Conservation (phyloP, 2,329 filamentous ascomycete genomes). For the Sporothrix variecibatus region DNA sequence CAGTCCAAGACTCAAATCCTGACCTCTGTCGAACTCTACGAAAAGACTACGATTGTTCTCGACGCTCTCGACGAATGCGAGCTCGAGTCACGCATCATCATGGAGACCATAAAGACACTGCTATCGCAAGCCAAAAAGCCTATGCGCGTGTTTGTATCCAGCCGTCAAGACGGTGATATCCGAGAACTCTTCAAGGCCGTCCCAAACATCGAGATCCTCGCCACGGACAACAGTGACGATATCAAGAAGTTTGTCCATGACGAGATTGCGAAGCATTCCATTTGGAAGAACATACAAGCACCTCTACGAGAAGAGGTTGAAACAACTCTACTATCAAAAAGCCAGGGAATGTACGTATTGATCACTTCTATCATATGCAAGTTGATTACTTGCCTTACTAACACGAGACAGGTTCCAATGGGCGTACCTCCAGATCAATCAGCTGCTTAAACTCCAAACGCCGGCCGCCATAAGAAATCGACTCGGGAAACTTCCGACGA, state of each 20-base stretch:
- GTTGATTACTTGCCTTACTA: not conserved
- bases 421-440: conserved; percentile 37
- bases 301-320: conserved; percentile 33
- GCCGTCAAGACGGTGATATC: conserved; percentile 38
- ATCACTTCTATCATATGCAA: not conserved
- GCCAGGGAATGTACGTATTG: conserved; percentile 37
- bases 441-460: conserved; percentile 33
- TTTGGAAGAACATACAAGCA: conserved; percentile 29
- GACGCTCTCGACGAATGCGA: conserved; percentile 44
- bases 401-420: conserved; percentile 38
- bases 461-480: conserved; percentile 33
- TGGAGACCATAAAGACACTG: conserved; percentile 35
- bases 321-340: conserved; percentile 31
- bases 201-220: conserved; percentile 35
- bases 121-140: conserved; percentile 32
- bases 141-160: conserved; percentile 41
- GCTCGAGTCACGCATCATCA: conserved; percentile 33
- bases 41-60: conserved; percentile 38
- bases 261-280: conserved; percentile 31
- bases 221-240: conserved; percentile 37
- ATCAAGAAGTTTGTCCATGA: conserved; percentile 36
- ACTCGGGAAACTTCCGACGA: conserved; percentile 37
- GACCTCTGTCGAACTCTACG: conserved; percentile 35
- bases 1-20: conserved; percentile 32
- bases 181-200: conserved; percentile 28